phyloP scores from a whole-genome alignment of 805 yeast genomes.

The Wickerhamiella bombiphila region DNA sequence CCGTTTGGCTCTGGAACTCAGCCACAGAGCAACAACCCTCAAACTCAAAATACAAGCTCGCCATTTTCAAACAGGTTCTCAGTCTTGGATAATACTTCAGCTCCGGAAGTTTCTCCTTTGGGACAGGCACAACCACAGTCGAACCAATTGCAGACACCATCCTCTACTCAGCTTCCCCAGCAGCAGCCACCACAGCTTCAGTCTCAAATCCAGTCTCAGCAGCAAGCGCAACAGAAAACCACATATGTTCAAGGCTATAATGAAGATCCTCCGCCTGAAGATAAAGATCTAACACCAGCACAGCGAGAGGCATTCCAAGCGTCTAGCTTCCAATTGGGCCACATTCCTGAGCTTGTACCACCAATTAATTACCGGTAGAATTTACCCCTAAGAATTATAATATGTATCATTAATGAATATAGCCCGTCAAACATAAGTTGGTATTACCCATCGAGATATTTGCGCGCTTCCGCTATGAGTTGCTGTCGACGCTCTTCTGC shows the following conservation, averaged over 20 bases:
- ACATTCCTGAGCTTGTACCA: conserved; percentile 22
- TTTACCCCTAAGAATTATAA: not conserved
- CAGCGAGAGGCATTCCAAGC: conserved; percentile 33
- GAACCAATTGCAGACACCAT: too few species aligned
- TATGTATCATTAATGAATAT: not conserved
- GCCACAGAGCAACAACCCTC: not conserved
- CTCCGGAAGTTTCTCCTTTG: conserved; percentile 8
- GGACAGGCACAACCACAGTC: conserved; percentile 8
- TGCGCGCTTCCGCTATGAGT: conserved; percentile 10
- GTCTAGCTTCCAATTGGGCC: conserved; percentile 19
- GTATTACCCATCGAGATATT: conserved; percentile 1
- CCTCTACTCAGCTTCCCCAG: too few species aligned
- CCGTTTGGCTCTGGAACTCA: conserved; percentile 5
- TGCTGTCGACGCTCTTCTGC: conserved; percentile 4
- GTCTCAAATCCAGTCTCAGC: conserved; percentile 2
- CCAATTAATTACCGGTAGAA: conserved; percentile 19
- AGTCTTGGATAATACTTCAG: conserved; percentile 7
- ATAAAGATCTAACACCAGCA: conserved; percentile 30
- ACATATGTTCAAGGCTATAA: conserved; percentile 25
- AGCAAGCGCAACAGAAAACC: not conserved
- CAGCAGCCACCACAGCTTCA: conserved; percentile 2
- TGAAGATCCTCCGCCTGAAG: conserved; percentile 20
- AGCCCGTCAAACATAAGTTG: too few species aligned
- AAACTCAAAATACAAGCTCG: not conserved
- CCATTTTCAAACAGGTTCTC: not conserved